Conservation (phyloP, 2,329 filamentous ascomycete species). For the Diaporthe sp. region DNA sequence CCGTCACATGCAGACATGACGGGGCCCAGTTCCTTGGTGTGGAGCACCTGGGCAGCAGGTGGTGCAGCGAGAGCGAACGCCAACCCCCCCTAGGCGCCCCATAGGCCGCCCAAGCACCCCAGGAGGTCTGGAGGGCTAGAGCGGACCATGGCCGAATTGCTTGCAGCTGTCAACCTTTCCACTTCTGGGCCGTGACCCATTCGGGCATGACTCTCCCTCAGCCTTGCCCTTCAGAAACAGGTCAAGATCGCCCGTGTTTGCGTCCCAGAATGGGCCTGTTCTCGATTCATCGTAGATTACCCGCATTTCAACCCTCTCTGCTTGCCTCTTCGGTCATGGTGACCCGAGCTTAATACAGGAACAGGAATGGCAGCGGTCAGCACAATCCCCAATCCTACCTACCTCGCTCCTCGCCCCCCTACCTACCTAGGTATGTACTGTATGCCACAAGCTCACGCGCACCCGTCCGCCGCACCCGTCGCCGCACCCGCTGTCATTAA, state of each 20-base stretch:
- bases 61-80: constrained; percentile 24
- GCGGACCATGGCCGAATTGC: constrained; percentile 33
- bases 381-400: constrained; percentile 21
- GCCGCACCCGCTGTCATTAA: constrained; percentile 34
- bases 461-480: constrained; percentile 6
- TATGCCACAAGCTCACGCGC: background rate
- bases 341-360: constrained; percentile 33
- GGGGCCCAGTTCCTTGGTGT: constrained; percentile 23
- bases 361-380: constrained; percentile 38
- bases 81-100: background rate
- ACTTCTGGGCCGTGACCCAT: constrained; percentile 28
- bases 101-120: background rate
- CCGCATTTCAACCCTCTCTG: constrained; percentile 30
- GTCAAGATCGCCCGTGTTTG: constrained; percentile 34
- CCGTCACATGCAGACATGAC: constrained; percentile 26
- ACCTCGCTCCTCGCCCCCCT: constrained; percentile 3
- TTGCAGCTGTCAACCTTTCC: constrained; percentile 36
- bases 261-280: constrained; percentile 33
- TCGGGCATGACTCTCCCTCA: constrained; percentile 29
- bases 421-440: background rate
- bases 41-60: constrained; percentile 7
- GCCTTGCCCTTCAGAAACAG: constrained; percentile 36
- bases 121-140: constrained; percentile 21
- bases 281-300: constrained; percentile 34
- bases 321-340: constrained; percentile 24